Conservation (phyloP, 176 grass and related monocot species). For the Puya raimondii region DNA sequence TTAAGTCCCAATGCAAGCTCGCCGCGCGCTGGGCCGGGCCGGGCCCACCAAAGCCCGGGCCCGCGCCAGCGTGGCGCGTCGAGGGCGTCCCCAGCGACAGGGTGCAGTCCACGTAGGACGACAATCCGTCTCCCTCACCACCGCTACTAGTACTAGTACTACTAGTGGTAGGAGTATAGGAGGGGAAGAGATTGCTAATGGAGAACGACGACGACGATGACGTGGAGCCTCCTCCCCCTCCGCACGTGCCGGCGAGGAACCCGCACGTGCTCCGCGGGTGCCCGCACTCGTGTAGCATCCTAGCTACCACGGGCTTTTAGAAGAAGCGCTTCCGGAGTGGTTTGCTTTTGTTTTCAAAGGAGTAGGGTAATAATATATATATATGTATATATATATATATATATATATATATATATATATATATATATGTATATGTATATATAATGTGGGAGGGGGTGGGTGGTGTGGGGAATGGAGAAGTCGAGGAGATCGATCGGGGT, state of each 20-base stretch:
- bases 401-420: too few relatives aligned
- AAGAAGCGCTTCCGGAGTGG: too few relatives aligned
- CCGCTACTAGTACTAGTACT: too few relatives aligned
- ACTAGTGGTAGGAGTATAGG: too few relatives aligned
- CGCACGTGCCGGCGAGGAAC: constrained; percentile 54
- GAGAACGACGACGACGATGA: constrained; percentile 40
- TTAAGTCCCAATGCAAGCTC: constrained; percentile 39
- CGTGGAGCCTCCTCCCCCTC: constrained; percentile 42
- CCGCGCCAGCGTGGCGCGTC: constrained; percentile 57
- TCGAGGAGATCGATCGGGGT: too few relatives aligned
- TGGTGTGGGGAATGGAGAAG: too few relatives aligned
- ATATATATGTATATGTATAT: too few relatives aligned
- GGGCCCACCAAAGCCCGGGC: background rate
- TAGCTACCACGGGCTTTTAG: too few relatives aligned
- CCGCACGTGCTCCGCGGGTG: constrained; percentile 50
- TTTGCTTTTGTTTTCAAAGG: too few relatives aligned
- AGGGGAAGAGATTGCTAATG: constrained; percentile 9
- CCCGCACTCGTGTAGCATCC: constrained; percentile 49
- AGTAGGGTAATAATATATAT: too few relatives aligned
- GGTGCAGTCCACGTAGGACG: constrained; percentile 74
- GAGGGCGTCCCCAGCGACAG: constrained; percentile 91
- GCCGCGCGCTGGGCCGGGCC: background rate
- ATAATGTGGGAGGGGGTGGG: too few relatives aligned
- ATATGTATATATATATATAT: too few relatives aligned
- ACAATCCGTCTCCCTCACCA: background rate